These are phyloP conservation scores for Hyphopichia fennica DNA, from an alignment of 1,139 yeast species.

Conservation along the genomic window DNA sequence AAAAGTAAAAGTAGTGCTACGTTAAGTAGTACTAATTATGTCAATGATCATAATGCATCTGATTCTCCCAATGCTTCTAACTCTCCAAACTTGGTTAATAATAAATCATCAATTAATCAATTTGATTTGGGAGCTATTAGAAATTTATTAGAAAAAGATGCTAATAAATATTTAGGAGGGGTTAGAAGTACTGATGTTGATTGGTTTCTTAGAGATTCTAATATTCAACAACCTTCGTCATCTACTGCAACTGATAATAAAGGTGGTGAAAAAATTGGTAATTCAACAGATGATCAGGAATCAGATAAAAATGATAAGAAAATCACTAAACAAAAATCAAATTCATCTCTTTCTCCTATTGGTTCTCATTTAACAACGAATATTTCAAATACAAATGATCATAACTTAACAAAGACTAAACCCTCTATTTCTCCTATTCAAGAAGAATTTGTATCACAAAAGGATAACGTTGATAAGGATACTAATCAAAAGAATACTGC, in stretches of 20 bases:
- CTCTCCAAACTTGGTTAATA: neutral
- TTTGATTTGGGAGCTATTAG: slow-evolving; percentile 17
- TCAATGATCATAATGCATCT: neutral
- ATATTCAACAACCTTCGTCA: slow-evolving; percentile 8
- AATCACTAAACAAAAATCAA: neutral
- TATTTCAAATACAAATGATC: slow-evolving; percentile 37
- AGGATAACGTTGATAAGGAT: neutral
- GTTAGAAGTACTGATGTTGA: slow-evolving; percentile 40
- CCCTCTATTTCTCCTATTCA: slow-evolving; percentile 37
- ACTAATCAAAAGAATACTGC: neutral
- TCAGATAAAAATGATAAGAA: neutral
- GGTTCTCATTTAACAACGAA: slow-evolving; percentile 27
- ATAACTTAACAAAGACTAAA: slow-evolving; percentile 29
- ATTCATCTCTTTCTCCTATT: slow-evolving; percentile 12
- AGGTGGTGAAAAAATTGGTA: neutral
- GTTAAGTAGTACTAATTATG: neutral
- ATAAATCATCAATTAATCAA: neutral
- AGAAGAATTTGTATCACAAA: slow-evolving; percentile 27
- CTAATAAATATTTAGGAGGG: slow-evolving; percentile 23
- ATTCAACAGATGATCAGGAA: neutral
- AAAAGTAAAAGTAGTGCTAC: neutral
- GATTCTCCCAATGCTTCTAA: neutral
- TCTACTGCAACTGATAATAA: neutral
- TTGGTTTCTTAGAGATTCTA: slow-evolving; percentile 49
- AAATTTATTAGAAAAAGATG: slow-evolving; percentile 18